Percentiles rank a stretch among this genome's conserved stretches.
Evolutionary conservation across 208 protist species (phyloP).

Genomic region (Crithidia bombi): DNA sequence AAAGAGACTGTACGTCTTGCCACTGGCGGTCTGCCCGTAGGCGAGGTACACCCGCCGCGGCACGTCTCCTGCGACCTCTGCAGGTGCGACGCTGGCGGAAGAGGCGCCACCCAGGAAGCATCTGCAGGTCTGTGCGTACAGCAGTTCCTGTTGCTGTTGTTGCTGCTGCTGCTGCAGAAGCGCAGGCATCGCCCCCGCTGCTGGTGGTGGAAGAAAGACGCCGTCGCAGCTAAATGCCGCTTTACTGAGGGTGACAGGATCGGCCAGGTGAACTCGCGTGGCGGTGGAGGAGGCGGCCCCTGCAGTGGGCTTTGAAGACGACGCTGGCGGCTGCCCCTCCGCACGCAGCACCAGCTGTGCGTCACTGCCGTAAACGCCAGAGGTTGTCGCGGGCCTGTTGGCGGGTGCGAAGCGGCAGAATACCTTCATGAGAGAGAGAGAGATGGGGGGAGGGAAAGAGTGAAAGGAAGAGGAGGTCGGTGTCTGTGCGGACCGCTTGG

Average conservation of each 20-base stretch:
- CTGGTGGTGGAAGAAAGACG: constrained; percentile 32
- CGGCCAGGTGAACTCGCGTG: constrained; percentile 29
- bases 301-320: background rate
- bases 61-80: background rate
- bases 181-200: no score
- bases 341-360: constrained; percentile 21
- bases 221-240: constrained; percentile 46
- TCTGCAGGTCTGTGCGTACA: constrained; percentile 33
- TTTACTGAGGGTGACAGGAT: constrained; percentile 44
- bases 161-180: background rate
- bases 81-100: background rate
- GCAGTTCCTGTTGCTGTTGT: constrained; percentile 32
- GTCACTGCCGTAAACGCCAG: background rate
- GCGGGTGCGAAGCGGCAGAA: constrained; percentile 63
- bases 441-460: background rate
- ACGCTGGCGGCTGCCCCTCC: background rate
- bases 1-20: constrained; percentile 88
- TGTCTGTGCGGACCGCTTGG: background rate
- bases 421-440: constrained; percentile 45
- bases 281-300: background rate
- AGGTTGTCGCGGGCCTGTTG: background rate
- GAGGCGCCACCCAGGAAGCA: constrained; percentile 9
- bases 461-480: constrained; percentile 3
- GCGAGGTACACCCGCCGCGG: constrained; percentile 53
- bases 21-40: constrained; percentile 86